Conservation (phyloP, 768 basidiomycete species). For the Kwoniella botswanensis region DNA sequence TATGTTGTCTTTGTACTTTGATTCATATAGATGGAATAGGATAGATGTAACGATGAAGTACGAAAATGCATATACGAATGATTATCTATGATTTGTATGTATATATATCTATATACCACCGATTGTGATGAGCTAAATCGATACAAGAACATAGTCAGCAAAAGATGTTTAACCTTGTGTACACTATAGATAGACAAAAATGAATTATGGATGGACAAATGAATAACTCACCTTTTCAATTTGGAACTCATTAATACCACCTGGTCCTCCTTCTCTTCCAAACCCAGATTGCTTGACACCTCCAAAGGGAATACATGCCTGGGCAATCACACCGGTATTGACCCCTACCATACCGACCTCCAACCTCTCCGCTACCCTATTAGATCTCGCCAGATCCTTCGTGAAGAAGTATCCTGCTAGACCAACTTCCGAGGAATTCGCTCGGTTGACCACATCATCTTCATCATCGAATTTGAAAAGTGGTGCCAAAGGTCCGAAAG, state of each 20-base stretch:
- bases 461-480: conserved; percentile 90
- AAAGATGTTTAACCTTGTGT: not conserved
- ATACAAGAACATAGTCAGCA: not conserved
- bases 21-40: not conserved
- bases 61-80: not conserved
- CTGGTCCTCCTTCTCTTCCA: conserved; percentile 29
- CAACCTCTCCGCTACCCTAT: conserved; percentile 90
- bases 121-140: conserved; percentile 14
- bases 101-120: conserved; percentile 15
- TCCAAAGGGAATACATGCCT: conserved; percentile 32
- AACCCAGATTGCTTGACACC: conserved; percentile 28
- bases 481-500: conserved; percentile 72
- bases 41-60: not conserved
- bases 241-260: conserved; percentile 18
- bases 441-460: conserved; percentile 79
- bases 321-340: conserved; percentile 54
- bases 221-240: conserved; percentile 9
- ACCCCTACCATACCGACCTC: conserved; percentile 81
- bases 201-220: not conserved
- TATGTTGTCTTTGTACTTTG: not conserved
- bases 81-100: not conserved
- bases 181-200: too few species aligned
- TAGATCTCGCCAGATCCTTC: conserved; percentile 81
- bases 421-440: conserved; percentile 83
- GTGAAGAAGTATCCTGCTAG: conserved; percentile 94